A percentile compares a stretch with the other conserved stretches of the same genome.
These are phyloP conservation scores for California macrophylla DNA, from an alignment of 441 rosid genomes.

Conservation along the genomic window DNA sequence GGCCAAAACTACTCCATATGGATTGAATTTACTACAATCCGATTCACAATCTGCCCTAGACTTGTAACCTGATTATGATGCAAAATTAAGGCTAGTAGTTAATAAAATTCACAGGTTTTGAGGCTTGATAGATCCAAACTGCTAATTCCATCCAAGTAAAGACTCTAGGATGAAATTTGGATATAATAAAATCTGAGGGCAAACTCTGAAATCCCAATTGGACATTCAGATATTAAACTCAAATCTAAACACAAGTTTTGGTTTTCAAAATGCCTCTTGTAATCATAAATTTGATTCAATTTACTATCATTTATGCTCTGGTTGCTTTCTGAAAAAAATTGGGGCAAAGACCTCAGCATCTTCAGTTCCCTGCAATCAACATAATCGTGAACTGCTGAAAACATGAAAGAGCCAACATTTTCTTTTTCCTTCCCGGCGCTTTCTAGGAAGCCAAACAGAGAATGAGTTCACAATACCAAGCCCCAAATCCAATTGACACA, in stretches of 20 bases:
- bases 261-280: background rate
- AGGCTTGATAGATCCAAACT: background rate
- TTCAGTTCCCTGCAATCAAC: background rate
- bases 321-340: background rate
- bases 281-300: background rate
- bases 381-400: background rate
- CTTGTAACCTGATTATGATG: background rate
- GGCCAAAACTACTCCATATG: background rate
- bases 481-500: background rate
- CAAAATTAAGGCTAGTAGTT: background rate
- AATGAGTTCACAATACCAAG: background rate
- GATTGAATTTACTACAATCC: background rate
- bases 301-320: background rate
- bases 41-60: background rate
- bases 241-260: background rate
- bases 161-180: background rate
- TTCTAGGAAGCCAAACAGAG: slow-evolving; percentile 7
- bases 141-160: background rate
- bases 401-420: background rate
- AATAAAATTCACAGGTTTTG: background rate
- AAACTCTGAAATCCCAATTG: background rate
- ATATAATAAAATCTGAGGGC: background rate
- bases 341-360: background rate
- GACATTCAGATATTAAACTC: background rate
- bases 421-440: background rate